Evolutionary conservation across 1,284 basidiomycete genomes (phyloP), one percentile per base, ranked within the genome.

Genomic region (Leccinum subspadiceum): DNA sequence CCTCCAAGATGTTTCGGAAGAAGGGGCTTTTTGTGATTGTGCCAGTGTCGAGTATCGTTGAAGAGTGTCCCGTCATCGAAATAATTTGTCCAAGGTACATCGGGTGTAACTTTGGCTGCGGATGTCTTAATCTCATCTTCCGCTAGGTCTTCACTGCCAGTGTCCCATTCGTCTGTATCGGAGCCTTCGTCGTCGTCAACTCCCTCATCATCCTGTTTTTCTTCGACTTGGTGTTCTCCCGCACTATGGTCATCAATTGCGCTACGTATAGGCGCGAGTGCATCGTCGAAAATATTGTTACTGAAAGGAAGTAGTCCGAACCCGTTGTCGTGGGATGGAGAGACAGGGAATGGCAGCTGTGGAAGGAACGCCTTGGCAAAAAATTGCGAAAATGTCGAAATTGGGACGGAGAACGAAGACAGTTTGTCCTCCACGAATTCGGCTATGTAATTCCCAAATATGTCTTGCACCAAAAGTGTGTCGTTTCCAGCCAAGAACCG

Each of bases 21-120:
- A 7, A 87, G 77, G 0, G 81, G 59, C 22, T 73, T 79, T 41
- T 73, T 73, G 57, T 77, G 68, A 59, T 79, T 82, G 63, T 87
- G 84, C 86, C 86, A 88, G 64, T 86, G 85, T 15, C 70, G 73
- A 0, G 76, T 78, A 60, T 88, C 87, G 2, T 73, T 66, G 71
- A 84, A 85, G 6, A 77, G 65, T 0, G 74, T 73, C 3, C 77
- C 73, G 65, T 82, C 80, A 31, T 78, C 74, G 52, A 80, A 70
- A 50, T 70, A 69, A 12, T 64, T 62, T 46, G 65, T 56, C 3
- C 24, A 53, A 20, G 58, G 46, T 8, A 48, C 44, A 29, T 53
- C 64, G 1, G 31, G 1, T 1, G n/a, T 5, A 15, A 13, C 0
- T 35, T 54, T 48, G 20, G 12, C 12, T 22, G 26, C 3, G 20